Conservation (phyloP, 2,329 filamentous ascomycete genomes). For the Xylariaceae sp. region DNA sequence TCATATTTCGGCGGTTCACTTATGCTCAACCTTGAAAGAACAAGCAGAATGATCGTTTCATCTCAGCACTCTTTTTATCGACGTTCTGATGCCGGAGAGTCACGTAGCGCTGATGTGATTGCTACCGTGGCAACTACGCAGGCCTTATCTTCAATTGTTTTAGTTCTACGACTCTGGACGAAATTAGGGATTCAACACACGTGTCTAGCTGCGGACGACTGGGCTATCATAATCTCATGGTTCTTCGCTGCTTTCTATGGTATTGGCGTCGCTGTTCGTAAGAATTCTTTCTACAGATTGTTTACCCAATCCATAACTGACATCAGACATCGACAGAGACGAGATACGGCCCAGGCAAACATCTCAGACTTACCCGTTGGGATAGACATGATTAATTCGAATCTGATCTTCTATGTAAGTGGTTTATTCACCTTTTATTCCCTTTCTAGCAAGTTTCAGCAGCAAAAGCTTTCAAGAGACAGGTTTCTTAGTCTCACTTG, state of each 20-base stretch:
- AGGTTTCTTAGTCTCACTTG: no score
- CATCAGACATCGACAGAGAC: constrained; percentile 1
- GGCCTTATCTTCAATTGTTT: not conserved
- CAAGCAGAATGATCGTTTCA: not conserved
- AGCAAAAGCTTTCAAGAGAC: no score
- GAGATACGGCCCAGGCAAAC: constrained; percentile 13
- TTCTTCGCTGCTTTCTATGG: not conserved
- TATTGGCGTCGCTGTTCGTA: constrained; percentile 3
- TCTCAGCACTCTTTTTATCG: not conserved
- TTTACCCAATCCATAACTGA: not conserved
- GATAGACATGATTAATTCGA: constrained; percentile 8
- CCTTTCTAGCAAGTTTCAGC: no score
- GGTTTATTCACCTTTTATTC: no score
- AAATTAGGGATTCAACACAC: constrained; percentile 9
- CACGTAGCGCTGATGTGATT: constrained; percentile 7
- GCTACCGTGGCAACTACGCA: constrained; percentile 8
- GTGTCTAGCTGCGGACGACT: constrained; percentile 1
- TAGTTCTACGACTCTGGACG: constrained; percentile 7
- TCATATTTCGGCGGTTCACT: no score
- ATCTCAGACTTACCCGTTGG: constrained; percentile 8
- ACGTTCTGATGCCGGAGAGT: not conserved
- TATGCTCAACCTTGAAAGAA: no score
- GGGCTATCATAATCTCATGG: constrained; percentile 4
- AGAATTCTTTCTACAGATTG: not conserved
- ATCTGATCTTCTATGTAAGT: constrained; percentile 10